A percentile compares a stretch with the other conserved stretches of the same genome.
These are phyloP conservation scores for Phytophthora pisi DNA, from an alignment of 352 stramenopile species.

Conservation along the genomic window DNA sequence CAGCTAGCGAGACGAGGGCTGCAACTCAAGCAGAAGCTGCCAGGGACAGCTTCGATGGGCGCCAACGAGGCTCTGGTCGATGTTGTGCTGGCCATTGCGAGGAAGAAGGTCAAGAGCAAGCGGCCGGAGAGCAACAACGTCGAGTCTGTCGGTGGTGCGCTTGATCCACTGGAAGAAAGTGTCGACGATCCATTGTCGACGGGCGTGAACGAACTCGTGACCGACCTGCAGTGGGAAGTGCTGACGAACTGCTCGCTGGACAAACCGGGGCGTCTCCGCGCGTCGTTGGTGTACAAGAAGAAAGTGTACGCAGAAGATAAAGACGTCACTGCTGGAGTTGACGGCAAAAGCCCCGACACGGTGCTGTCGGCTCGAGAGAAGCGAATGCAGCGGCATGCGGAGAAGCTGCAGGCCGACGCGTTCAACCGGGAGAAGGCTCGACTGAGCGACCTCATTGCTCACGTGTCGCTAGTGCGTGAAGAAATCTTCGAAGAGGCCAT, in stretches of 20 bases:
- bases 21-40: constrained; percentile 24
- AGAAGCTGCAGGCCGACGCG: constrained; percentile 44
- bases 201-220: constrained; percentile 61
- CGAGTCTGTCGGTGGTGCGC: neutral
- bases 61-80: constrained; percentile 66
- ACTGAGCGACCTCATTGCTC: constrained; percentile 49
- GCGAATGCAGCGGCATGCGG: constrained; percentile 43
- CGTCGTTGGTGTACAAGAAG: constrained; percentile 63
- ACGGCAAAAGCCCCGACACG: constrained; percentile 38
- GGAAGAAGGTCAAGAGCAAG: constrained; percentile 66
- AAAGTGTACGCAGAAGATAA: constrained; percentile 53
- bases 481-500: constrained; percentile 35
- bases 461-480: constrained; percentile 43
- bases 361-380: constrained; percentile 61
- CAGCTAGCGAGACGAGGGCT: constrained; percentile 40
- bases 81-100: constrained; percentile 55
- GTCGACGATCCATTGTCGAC: constrained; percentile 44
- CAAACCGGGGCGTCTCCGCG: constrained; percentile 48
- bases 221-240: constrained; percentile 79
- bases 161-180: constrained; percentile 65
- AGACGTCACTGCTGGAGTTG: constrained; percentile 27
- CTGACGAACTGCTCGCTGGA: constrained; percentile 57
- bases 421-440: constrained; percentile 69
- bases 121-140: constrained; percentile 24
- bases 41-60: constrained; percentile 15